Conservation (phyloP, 2,329 filamentous ascomycete genomes). For the Scedosporium minutisporum region DNA sequence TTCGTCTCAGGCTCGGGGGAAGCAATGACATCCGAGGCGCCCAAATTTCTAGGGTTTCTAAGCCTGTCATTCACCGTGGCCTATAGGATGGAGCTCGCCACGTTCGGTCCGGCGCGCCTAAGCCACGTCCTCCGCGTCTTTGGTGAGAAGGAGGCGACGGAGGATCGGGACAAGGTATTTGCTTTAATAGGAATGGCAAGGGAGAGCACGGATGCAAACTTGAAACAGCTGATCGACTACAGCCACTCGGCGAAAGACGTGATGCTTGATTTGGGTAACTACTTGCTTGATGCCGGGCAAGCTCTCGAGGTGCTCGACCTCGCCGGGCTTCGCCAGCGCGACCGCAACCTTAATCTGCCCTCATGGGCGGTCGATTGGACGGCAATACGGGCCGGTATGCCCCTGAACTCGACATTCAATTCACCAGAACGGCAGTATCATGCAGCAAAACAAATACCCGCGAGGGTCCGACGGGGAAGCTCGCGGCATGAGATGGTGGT, state of each 20-base stretch:
- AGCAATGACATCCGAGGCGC: not conserved
- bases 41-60: not conserved
- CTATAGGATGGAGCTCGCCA: not conserved
- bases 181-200: not conserved
- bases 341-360: not conserved
- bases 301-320: not conserved
- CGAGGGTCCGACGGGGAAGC: not conserved
- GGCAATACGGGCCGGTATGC: not conserved
- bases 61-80: not conserved
- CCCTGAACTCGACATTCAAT: not conserved
- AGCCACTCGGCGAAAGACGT: not conserved
- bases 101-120: not conserved
- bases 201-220: not conserved
- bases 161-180: not conserved
- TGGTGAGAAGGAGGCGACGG: not conserved
- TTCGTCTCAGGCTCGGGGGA: not conserved
- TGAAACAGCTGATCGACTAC: not conserved
- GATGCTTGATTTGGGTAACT: not conserved
- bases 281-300: not conserved
- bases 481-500: not conserved
- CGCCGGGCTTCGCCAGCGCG: not conserved
- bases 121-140: not conserved
- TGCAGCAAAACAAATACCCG: not conserved
- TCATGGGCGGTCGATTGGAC: not conserved
- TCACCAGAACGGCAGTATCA: not conserved